Conservation (phyloP, 306 rosid genomes). For the Erythrophleum fordii region DNA sequence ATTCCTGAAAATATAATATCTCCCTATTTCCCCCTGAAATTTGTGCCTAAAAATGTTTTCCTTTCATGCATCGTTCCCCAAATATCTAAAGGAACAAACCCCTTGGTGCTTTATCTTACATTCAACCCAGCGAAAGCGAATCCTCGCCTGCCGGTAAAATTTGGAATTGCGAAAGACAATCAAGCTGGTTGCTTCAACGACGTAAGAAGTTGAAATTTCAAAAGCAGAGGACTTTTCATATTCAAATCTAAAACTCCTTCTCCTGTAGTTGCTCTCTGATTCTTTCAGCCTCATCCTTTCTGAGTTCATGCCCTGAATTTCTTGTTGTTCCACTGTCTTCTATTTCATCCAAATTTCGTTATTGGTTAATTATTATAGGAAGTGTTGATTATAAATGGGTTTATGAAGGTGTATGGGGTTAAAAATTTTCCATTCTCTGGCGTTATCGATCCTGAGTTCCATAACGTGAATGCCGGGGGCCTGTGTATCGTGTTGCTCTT, state of each 20-base stretch:
- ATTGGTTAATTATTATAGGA: slow-evolving; percentile 10
- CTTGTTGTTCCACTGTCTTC: background rate
- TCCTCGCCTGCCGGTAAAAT: slow-evolving; percentile 8
- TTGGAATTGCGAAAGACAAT: slow-evolving; percentile 7
- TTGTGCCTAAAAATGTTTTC: too few relatives aligned
- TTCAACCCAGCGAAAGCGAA: slow-evolving; percentile 13
- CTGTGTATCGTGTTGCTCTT: background rate
- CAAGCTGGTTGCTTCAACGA: slow-evolving; percentile 19
- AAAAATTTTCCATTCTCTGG: slow-evolving; percentile 24
- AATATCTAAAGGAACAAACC: too few relatives aligned
- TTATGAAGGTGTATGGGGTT: slow-evolving; percentile 1
- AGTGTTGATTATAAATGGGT: slow-evolving; percentile 30
- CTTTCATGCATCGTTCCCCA: background rate
- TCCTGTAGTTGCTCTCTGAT: background rate
- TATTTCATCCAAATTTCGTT: slow-evolving; percentile 26
- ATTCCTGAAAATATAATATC: too few relatives aligned
- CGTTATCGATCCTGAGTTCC: slow-evolving; percentile 19
- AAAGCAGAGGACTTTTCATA: slow-evolving; percentile 34
- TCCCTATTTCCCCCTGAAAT: too few relatives aligned
- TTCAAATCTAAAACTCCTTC: slow-evolving; percentile 27
- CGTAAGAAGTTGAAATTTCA: background rate
- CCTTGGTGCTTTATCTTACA: too few relatives aligned
- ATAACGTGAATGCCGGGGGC: background rate
- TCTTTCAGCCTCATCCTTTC: background rate
- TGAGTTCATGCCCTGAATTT: slow-evolving; percentile 17